Conservation (phyloP, 495 filamentous ascomycete genomes). For the Neurospora sp. region DNA sequence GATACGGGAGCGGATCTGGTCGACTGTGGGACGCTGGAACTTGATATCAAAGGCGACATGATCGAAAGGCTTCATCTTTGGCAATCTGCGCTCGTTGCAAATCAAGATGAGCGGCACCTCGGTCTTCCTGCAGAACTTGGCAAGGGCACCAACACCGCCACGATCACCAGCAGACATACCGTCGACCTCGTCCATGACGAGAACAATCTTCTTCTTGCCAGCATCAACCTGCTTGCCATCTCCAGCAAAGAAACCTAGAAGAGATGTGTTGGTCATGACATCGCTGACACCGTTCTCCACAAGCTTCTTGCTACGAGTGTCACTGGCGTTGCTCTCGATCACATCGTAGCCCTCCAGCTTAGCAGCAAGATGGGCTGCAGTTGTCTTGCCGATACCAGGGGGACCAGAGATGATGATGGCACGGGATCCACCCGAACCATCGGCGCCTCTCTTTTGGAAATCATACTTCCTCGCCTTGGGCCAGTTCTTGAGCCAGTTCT, state of each 20-base stretch:
- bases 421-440: slow-evolving; percentile 68
- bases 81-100: slow-evolving; percentile 86
- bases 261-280: slow-evolving; percentile 84
- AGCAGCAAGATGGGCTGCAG: slow-evolving; percentile 87
- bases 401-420: slow-evolving; percentile 90
- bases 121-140: slow-evolving; percentile 87
- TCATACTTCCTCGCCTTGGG: slow-evolving; percentile 56
- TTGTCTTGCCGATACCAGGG: slow-evolving; percentile 96
- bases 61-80: slow-evolving; percentile 98
- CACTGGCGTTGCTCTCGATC: slow-evolving; percentile 90
- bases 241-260: slow-evolving; percentile 86
- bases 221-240: slow-evolving; percentile 69
- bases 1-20: slow-evolving; percentile 79
- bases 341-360: slow-evolving; percentile 90
- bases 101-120: slow-evolving; percentile 93
- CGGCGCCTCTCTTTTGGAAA: slow-evolving; percentile 70
- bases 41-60: slow-evolving; percentile 69
- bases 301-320: slow-evolving; percentile 94
- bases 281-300: slow-evolving; percentile 80
- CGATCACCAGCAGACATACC: slow-evolving; percentile 97
- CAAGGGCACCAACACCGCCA: slow-evolving; percentile 89
- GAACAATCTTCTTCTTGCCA: slow-evolving; percentile 79
- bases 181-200: slow-evolving; percentile 99
- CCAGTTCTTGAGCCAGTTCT: slow-evolving; percentile 79
- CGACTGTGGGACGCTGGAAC: slow-evolving; percentile 80